Percentiles rank a stretch among this genome's conserved stretches.
Evolutionary conservation across 192 early-diverging fungal genomes (phyloP).

Genomic region (Rhizophlyctis rosea): DNA sequence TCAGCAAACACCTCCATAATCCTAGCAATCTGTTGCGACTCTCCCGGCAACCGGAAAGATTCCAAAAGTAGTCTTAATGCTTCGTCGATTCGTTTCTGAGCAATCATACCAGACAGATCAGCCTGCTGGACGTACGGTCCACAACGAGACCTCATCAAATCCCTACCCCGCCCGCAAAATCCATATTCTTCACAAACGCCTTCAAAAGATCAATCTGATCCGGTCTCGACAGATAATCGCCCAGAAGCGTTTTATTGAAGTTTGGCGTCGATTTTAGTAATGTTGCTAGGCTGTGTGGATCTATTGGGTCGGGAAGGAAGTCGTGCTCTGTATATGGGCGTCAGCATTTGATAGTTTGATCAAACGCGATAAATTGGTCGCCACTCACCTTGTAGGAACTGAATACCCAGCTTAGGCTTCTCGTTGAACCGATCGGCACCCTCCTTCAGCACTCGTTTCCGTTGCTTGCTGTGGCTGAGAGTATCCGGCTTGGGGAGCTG

Average conservation of each 20-base stretch:
- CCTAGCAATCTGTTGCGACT: constrained; percentile 96
- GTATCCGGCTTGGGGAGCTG: constrained; percentile 15
- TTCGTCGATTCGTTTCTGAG: constrained; percentile 88
- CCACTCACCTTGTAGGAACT: constrained; percentile 68
- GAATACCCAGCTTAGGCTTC: constrained; percentile 80
- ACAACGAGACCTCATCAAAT: constrained; percentile 1
- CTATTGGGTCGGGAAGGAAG: constrained; percentile 47
- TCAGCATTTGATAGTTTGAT: too few relatives aligned
- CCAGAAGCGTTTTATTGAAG: constrained; percentile 83
- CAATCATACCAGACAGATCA: constrained; percentile 9
- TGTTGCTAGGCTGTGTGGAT: constrained; percentile 58
- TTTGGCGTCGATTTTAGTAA: constrained; percentile 80
- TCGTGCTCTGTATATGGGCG: constrained; percentile 33
- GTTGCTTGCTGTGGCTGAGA: constrained; percentile 50
- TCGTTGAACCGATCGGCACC: constrained; percentile 83
- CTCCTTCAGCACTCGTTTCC: constrained; percentile 77
- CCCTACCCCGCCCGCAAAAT: constrained; percentile 64
- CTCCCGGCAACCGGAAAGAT: constrained; percentile 93
- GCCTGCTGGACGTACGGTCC: neutral
- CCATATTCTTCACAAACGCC: constrained; percentile 78
- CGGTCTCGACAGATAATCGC: constrained; percentile 86
- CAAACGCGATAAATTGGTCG: too few relatives aligned
- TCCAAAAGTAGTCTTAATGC: constrained; percentile 89
- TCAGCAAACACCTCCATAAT: constrained; percentile 90
- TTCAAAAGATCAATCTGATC: constrained; percentile 81